Evolutionary conservation across 169 alveolate genomes (phyloP), one percentile per base, ranked within the genome.

Genomic region (Cryptosporidium muris): DNA sequence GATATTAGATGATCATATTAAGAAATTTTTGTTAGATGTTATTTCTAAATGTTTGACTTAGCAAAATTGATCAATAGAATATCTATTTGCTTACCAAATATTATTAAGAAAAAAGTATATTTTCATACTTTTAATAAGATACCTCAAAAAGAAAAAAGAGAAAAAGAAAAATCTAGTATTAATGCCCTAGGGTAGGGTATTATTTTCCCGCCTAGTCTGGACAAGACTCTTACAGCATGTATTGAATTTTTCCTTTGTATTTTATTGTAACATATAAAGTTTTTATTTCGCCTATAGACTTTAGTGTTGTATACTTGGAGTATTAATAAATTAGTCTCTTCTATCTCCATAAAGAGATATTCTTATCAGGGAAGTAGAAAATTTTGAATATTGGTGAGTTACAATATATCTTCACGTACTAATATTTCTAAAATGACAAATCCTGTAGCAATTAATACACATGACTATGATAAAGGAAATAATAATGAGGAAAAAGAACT

Each of bases 191-290:
- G 25, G 25, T 25, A 25, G 25, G 25, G 25, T 25, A 25, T 25
- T 25, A 25, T 25, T 25, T 74, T 74, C 54, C 85, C 85, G 85
- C 85, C 85, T 58, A 54, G 48, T 38, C 36, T 56, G 85, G 85
- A 74, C 85, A 74, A 74, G 85, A 74, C 85, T 74, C 85, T 74
- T 14, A 40, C 25, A 40, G 54, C 52, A 74, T 68, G 60, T 74
- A 68, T 45, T 58, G 14, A 66, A 16, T 43, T 7, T n/a, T 12
- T 25, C 7, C 12, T 0, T 56, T 25, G 38, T 56, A 11, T 12
- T 25, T 36, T 51, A 51, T 66, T 54, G 40, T 36, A 40, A 38
- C 52, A 34, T 52, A 52, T 53, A 16, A 58, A 58, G 85, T 62
- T 58, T 74, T 74, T 74, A 74, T 45, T 38, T 43, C 4, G n/a